These are phyloP conservation scores for Saussurea involucrata DNA, from an alignment of 129 eudicot species.

Conservation along the genomic window DNA sequence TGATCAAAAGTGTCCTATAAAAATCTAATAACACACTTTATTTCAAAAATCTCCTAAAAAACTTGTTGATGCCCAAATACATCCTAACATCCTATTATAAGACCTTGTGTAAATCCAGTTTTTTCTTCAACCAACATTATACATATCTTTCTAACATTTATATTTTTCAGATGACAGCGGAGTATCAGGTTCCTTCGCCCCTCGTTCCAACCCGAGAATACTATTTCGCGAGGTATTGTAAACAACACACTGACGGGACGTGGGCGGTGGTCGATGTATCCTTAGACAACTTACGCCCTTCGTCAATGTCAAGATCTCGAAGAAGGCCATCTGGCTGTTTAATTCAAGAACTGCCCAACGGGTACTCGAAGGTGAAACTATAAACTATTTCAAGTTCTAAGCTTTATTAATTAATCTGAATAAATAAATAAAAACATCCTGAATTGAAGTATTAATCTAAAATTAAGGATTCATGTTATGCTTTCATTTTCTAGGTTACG, in stretches of 20 bases:
- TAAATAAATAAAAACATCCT: not conserved
- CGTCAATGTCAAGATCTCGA: slow-evolving; percentile 15
- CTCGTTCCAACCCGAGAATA: slow-evolving; percentile 48
- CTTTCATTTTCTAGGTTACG: slow-evolving; percentile 33
- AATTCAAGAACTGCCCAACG: slow-evolving; percentile 51
- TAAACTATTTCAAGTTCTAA: not conserved
- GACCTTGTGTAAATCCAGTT: not conserved
- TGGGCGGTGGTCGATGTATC: slow-evolving; percentile 71
- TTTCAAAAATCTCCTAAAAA: not conserved
- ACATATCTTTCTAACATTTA: not conserved
- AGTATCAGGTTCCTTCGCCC: slow-evolving; percentile 47
- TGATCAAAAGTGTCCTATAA: too few species aligned
- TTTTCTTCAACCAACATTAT: not conserved
- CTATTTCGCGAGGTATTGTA: slow-evolving; percentile 54
- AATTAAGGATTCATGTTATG: not conserved
- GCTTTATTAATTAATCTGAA: not conserved
- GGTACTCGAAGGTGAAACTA: slow-evolving; percentile 47
- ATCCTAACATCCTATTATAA: not conserved
- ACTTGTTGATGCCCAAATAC: not conserved
- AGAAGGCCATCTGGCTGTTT: slow-evolving; percentile 55
- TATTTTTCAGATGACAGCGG: slow-evolving; percentile 41
- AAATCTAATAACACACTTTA: not conserved
- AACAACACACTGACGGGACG: slow-evolving; percentile 39
- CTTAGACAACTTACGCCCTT: slow-evolving; percentile 34
- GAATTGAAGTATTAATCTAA: not conserved